Evolutionary conservation across 2,329 filamentous ascomycete species (phyloP), one percentile per base, ranked within the genome.

Genomic region (Alternaria solani): DNA sequence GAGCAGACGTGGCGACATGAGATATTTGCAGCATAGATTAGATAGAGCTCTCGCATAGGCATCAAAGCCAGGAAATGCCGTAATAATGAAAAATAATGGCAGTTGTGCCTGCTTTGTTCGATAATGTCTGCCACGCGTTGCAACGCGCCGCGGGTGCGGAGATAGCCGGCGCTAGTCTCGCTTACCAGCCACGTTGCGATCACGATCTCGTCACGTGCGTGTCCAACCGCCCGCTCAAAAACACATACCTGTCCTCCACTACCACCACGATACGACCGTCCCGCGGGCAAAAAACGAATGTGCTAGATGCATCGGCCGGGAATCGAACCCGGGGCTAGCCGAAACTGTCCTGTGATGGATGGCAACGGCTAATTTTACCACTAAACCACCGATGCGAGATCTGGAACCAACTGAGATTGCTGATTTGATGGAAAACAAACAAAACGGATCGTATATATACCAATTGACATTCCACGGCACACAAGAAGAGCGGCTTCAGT

Each of bases 331-430:
- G 63, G 63, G 63, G 63, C 63, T 65, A 65, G 63, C 63, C 63
- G 63, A 55, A 52, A 46, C 32, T 58, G 49, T 39, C 18, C 61
- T 58, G 28, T 41, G 11, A 32, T 7, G 55, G n/a, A 52, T 65
- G 63, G 63, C 63, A 65, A 65, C 63, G 63, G 63, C 63, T 65
- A 65, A 65, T 65, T 65, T 65, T 65, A 65, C 63, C 63, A 65
- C 63, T 63, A 65, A 65, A 65, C 63, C 62, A 65, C 60, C 62
- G 60, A 65, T 65, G 62, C 62, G 23, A 20, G 18, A 26, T n/a
- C 26, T 20, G 20, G 16, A 42, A 8, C 18, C 39, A 12, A 8
- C 1, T 49, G 20, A 38, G 20, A 26, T 18, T 5, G 20, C 8
- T 49, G 46, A 38, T 38, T 36, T 38, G 46, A 38, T 38, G 32